Evolutionary conservation across 2,329 filamentous ascomycete species (phyloP), one percentile per base, ranked within the genome.

Genomic region (Cladosporium sp.): DNA sequence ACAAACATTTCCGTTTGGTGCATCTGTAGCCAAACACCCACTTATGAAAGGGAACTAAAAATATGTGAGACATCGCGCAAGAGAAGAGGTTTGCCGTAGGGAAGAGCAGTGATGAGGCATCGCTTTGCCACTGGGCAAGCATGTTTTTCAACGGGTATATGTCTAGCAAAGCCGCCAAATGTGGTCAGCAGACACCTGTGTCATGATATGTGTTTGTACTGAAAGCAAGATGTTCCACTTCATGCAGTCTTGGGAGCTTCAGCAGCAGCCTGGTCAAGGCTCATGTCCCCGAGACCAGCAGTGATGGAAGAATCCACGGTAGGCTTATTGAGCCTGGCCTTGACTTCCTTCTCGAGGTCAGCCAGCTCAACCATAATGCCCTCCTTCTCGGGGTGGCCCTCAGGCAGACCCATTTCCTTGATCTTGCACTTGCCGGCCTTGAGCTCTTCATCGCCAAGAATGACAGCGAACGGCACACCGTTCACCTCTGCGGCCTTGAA

Each of bases 391-490:
- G 91, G 87, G 79, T 97, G 89, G 24, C 86, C 90, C 39, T 94
- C 87, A 3, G 83, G 81, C 57, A 95, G 78, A 45, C 91, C 86
- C 76, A 91, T 81, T 78, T 88, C 85, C 84, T 97, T 97, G 71
- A 97, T 82, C 75, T 89, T 90, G 64, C 95, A 88, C 72, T 96
- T 88, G 54, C 91, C 91, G 24, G 84, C 81, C 60, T 86, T 87
- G 39, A 96, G 77, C 75, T 97, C 93, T 56, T 96, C 91, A 68
- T 97, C 90, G 44, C 93, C 93, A 1, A 99, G 80, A 66, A 97
- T 94, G 49, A 97, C 82, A 7, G 87, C 90, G 68, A 96, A 89
- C 1, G 93, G 93, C 19, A 95, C 85, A 42, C 87, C 88, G 58
- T 84, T 86, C 50, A 78, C 76, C 71, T 97, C 92, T 10, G 92